Percentiles rank a stretch among this genome's conserved stretches.
These are phyloP conservation scores for Arthrinium puccinioides DNA, from an alignment of 2,329 filamentous ascomycete species.

Conservation along the genomic window DNA sequence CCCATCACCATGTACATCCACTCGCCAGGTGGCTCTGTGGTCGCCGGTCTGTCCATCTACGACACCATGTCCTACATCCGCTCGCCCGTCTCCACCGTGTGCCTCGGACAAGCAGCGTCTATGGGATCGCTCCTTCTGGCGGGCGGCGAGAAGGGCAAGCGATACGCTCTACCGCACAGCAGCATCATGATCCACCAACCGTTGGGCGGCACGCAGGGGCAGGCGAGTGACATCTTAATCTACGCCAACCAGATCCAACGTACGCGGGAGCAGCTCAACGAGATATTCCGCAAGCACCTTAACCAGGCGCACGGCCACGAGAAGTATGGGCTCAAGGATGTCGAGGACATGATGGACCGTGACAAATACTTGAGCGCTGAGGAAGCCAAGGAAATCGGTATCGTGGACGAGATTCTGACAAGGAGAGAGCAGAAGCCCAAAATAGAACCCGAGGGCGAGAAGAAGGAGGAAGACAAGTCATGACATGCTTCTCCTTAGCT, in stretches of 20 bases:
- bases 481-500: too few relatives aligned
- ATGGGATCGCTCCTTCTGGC: conserved; percentile 90
- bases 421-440: conserved; percentile 43
- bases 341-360: conserved; percentile 93
- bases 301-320: conserved; percentile 70
- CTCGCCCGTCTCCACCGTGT: conserved; percentile 88
- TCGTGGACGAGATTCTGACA: conserved; percentile 83
- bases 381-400: conserved; percentile 82
- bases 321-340: conserved; percentile 71
- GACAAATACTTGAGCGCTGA: conserved; percentile 89
- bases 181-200: conserved; percentile 98
- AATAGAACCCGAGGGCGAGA: conserved; percentile 7
- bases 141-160: conserved; percentile 76
- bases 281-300: conserved; percentile 81
- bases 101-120: conserved; percentile 85
- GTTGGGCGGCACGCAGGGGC: conserved; percentile 61
- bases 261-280: conserved; percentile 77
- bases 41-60: conserved; percentile 84
- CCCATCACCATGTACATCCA: conserved; percentile 98
- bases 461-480: conserved; percentile 7
- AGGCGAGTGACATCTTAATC: conserved; percentile 80
- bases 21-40: conserved; percentile 87
- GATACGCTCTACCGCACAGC: conserved; percentile 86
- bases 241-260: conserved; percentile 95
- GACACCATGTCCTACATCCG: conserved; percentile 98